phyloP scores from a whole-genome alignment of 2,329 filamentous ascomycete genomes.

The Cladosporium cucumerinum region DNA sequence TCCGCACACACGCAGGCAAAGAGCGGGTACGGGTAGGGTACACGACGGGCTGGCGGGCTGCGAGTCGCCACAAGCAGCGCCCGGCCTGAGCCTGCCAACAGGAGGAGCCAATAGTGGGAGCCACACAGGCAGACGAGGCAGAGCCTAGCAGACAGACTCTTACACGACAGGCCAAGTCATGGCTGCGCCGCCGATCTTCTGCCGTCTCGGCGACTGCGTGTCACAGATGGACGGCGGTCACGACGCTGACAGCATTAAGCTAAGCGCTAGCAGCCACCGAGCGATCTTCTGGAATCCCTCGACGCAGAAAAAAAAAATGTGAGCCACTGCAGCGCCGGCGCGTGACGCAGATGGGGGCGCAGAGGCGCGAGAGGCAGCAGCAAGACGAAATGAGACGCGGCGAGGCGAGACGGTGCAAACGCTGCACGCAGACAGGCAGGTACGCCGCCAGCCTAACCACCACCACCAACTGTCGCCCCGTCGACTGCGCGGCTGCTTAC shows the following conservation, averaged over 20 bases:
- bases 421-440: background rate
- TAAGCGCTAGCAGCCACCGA: slow-evolving; percentile 12
- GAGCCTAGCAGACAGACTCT: background rate
- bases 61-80: slow-evolving; percentile 7
- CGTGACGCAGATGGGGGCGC: slow-evolving; percentile 11
- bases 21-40: slow-evolving; percentile 11
- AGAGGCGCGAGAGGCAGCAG: background rate
- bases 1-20: slow-evolving; percentile 9
- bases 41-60: slow-evolving; percentile 3
- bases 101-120: background rate
- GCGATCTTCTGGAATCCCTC: slow-evolving; percentile 16
- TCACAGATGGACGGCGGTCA: slow-evolving; percentile 1
- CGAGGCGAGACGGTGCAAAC: background rate
- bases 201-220: slow-evolving; percentile 4
- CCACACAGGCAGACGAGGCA: background rate
- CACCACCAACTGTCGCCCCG: background rate
- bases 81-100: background rate
- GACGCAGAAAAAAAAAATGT: slow-evolving; percentile 5
- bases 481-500: slow-evolving; percentile 14
- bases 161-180: slow-evolving; percentile 9
- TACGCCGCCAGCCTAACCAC: background rate
- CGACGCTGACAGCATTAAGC: slow-evolving; percentile 11
- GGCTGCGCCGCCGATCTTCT: slow-evolving; percentile 10
- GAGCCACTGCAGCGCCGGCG: slow-evolving; percentile 10
- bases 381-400: background rate